A percentile compares a stretch with the other conserved stretches of the same genome.
These are phyloP conservation scores for Stellera chamaejasme DNA, from an alignment of 345 rosid species.

Conservation along the genomic window DNA sequence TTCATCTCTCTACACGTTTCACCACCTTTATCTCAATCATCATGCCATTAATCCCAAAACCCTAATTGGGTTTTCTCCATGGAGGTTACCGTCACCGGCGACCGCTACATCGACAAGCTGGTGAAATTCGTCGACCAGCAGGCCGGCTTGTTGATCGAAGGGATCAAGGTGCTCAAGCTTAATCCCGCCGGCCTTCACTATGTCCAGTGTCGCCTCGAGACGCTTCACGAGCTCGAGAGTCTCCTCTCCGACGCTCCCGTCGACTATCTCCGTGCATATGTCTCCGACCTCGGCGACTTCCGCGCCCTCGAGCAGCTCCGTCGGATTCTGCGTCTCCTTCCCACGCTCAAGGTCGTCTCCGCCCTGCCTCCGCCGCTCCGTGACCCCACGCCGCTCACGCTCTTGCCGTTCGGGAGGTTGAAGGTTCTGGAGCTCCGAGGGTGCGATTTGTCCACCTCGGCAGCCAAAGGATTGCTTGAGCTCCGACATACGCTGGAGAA, in stretches of 20 bases:
- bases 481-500: constrained; percentile 85
- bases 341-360: constrained; percentile 80
- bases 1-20: constrained; percentile 17
- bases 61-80: constrained; percentile 23
- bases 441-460: constrained; percentile 87
- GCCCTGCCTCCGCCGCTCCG: constrained; percentile 63
- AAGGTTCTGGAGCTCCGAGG: constrained; percentile 83
- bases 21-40: not conserved
- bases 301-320: constrained; percentile 97
- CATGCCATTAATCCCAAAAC: not conserved
- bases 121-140: constrained; percentile 70
- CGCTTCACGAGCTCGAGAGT: constrained; percentile 76
- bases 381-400: constrained; percentile 87
- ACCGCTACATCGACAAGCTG: constrained; percentile 79
- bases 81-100: constrained; percentile 87
- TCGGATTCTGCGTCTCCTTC: constrained; percentile 67
- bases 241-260: constrained; percentile 88
- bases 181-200: constrained; percentile 95
- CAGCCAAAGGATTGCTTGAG: constrained; percentile 88
- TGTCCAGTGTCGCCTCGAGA: constrained; percentile 86
- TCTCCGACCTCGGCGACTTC: constrained; percentile 92
- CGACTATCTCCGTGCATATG: constrained; percentile 94
- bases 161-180: constrained; percentile 61
- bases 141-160: constrained; percentile 68
- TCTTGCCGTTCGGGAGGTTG: constrained; percentile 71